Base-by-base conservation (phyloP, 73 alveolate genomes). In the Paramecium caudatum region DNA sequence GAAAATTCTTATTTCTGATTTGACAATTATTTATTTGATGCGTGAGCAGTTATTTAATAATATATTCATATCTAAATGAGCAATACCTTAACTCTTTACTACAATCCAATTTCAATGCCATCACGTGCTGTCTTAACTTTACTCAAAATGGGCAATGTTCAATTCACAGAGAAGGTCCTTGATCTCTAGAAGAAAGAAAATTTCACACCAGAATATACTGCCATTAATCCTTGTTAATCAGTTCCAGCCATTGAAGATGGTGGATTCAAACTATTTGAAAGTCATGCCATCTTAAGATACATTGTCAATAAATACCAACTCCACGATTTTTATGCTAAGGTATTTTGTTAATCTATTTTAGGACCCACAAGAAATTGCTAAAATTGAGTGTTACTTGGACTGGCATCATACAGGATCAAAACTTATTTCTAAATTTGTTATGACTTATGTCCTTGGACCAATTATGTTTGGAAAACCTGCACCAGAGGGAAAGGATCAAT, bases 321-420 rank as follows among this genome's bases (percentile, higher is more conserved):
- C 37, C 62, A 74, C 17, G 43, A 36, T 19, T 43, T 74, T 41
- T 74, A 41, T 21, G 69, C 88, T 3, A 21, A 74, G 19, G 93
- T 86, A 86, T 37, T 74, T 61, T 17, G n/a, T 6, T 16, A 74
- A n/a, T 6, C 7, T 5, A 55, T 55, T 23, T 65, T 33, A 86
- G 88, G 88, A 74, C 19, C 69, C 68, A 0, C 21, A 74, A 16
- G 43, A 74, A 74, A 41, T 41, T 27, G 88, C 69, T 7, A 19
- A 27, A 41, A 25, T 74, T 3, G 88, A 74, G 43, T 37, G 69
- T 21, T 74, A 74, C 32, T 45, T 74, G 43, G 88, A 74, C 19
- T 74, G 88, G 88, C 88, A 74, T 45, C 88, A 74, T 74, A 74
- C 88, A 1, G 88, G 88, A 21, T 41, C 88, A 1, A 37, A 19